Conservation (phyloP, 805 yeast genomes). For the Wickerhamia fluorescens region DNA sequence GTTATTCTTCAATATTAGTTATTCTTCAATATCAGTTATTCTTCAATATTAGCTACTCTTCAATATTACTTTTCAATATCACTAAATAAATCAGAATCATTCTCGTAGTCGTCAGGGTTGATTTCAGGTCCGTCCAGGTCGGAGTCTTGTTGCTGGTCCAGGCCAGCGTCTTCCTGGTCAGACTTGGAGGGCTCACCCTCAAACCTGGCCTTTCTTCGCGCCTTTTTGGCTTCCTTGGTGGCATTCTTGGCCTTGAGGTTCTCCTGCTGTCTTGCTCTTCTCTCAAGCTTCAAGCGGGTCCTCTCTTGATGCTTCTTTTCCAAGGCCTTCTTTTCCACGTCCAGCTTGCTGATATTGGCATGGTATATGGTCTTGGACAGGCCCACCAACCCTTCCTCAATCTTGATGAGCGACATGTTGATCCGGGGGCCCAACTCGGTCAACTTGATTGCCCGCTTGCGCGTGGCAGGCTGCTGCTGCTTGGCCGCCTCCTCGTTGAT, state of each 20-base stretch:
- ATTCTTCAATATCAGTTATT: no score
- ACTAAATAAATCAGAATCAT: conserved; percentile 43
- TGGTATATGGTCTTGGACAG: conserved; percentile 86
- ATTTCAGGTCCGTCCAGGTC: conserved; percentile 30
- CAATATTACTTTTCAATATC: conserved; percentile 11
- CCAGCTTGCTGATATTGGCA: conserved; percentile 56
- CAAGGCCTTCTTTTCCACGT: conserved; percentile 50
- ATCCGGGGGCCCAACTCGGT: conserved; percentile 93
- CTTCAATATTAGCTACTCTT: not conserved
- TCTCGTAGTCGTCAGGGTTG: conserved; percentile 40
- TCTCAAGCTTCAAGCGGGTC: conserved; percentile 55
- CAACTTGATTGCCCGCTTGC: conserved; percentile 81
- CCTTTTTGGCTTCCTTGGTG: conserved; percentile 64
- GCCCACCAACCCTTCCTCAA: conserved; percentile 83
- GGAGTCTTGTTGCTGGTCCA: conserved; percentile 13
- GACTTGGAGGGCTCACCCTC: conserved; percentile 18
- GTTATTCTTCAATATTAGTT: no score
- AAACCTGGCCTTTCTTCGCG: conserved; percentile 54
- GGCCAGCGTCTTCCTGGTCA: conserved; percentile 18
- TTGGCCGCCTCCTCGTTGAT: conserved; percentile 24
- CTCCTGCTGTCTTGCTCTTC: conserved; percentile 72
- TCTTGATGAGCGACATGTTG: conserved; percentile 66
- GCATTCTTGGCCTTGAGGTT: conserved; percentile 72
- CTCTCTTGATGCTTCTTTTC: conserved; percentile 62
- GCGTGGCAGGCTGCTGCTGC: conserved; percentile 16